Base-by-base conservation (phyloP, 345 rosid genomes). In the Lagerstroemia speciosa region DNA sequence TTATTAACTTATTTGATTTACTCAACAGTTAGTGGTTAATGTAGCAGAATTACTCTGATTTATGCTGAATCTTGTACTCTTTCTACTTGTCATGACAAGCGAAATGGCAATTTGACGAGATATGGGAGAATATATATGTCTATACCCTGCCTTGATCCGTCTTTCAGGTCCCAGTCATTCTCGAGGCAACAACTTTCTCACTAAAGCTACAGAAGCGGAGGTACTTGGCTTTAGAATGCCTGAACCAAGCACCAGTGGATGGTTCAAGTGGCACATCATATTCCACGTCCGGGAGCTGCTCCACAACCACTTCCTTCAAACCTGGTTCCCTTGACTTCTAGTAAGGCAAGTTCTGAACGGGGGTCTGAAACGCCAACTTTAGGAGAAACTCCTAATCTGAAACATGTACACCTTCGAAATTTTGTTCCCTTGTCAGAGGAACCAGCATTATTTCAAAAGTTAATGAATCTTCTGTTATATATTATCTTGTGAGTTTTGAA, bases 221-320 rank as follows among this genome's bases (percentile, higher is more conserved):
- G 69, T 88, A 75, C 78, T 77, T 89, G 85, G 80, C 83, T 78
- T 77, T 91, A 65, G 98, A 93, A 77, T 87, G 88, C 75, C 73
- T 93, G 74, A 93, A 91, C 79, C 97, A 93, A 84, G 98, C 97
- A 65, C 98, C 97, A 8, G 82, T 93, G 34, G 97, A 91, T 58
- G 94, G 96, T 60, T 87, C 96, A 7, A 87, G 89, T 75, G 97
- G 98, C 71, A 77, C 80, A 73, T 93, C 96, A 2, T 91, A 91
- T 68, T 87, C 89, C 67, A 82, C 89, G 57, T 73, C 92, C 0
- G 86, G 89, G 55, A 81, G 87, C 75, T 86, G 90, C 74, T 72
- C 91, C 20, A 83, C 73, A 5, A 58, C 63, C 11, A 58, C 63
- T 64, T 81, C 96, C 48, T 84, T 91, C 63, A 91, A 81, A 74